Percentiles rank a stretch among this genome's conserved stretches.
These are phyloP conservation scores for Nakazawaea wyomingensis DNA, from an alignment of 805 yeast genomes.

Conservation along the genomic window DNA sequence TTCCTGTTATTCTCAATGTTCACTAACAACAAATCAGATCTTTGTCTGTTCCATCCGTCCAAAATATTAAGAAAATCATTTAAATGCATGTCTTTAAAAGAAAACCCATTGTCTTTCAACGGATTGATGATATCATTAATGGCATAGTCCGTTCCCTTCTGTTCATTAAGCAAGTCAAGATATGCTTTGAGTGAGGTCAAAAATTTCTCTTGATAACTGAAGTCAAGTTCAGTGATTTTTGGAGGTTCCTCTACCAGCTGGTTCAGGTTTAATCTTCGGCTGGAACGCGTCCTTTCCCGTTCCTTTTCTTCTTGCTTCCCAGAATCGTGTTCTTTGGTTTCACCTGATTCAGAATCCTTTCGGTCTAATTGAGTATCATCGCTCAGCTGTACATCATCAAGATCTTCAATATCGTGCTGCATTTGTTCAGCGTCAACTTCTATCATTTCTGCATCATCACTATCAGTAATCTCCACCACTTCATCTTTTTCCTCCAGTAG, in stretches of 20 bases:
- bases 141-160: background rate
- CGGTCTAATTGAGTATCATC: conserved; percentile 23
- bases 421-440: conserved; percentile 16
- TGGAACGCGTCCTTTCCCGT: conserved; percentile 28
- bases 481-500: conserved; percentile 13
- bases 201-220: conserved; percentile 7
- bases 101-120: background rate
- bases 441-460: conserved; percentile 14
- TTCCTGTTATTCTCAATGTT: conserved; percentile 10
- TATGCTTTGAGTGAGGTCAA: conserved; percentile 2
- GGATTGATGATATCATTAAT: background rate
- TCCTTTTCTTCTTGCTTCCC: conserved; percentile 15
- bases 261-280: conserved; percentile 29
- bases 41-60: conserved; percentile 25
- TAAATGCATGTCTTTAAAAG: conserved; percentile 5
- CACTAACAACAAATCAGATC: conserved; percentile 12
- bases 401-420: conserved; percentile 6
- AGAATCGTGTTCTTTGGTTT: background rate
- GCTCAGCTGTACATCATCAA: conserved; percentile 11
- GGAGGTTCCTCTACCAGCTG: conserved; percentile 4
- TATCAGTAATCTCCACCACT: conserved; percentile 7
- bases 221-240: conserved; percentile 9
- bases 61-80: conserved; percentile 24
- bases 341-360: conserved; percentile 5
- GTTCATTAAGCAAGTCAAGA: background rate